Evolutionary conservation across 2,329 filamentous ascomycete genomes (phyloP), one percentile per base, ranked within the genome.

Genomic region (Cladophialophora immunda): DNA sequence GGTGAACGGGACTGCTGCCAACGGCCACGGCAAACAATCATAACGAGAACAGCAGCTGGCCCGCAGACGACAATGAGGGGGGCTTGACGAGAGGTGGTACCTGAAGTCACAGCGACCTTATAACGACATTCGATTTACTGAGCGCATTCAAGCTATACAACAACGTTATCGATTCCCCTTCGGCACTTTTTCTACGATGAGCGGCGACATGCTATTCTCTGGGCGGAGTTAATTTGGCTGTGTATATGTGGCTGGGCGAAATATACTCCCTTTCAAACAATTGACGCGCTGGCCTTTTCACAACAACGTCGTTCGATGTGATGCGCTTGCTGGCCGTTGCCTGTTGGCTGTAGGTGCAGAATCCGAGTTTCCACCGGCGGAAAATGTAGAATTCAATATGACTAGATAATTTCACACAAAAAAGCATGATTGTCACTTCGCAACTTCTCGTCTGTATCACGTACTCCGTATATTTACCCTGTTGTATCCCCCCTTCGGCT

Each of bases 1-100:
- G 17, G 41, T 59, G 27, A 73, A 73, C 53, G 69, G 68, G 36
- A 54, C 22, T n/a, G 62, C 67, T 22, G 54, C 63, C 47, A 72
- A 73, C 60, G 71, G 72, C 22, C 72, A 73, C 58, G 53, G 63
- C 29, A 73, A 73, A 65, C 68, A 69, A 54, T 70, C 70, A 19
- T 72, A 58, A 69, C 32, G 9, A 19, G 5, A 15, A 3, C 29
- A n/a, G 7, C n/a, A 8, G 19, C 30, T 11, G 25, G 52, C 22
- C 19, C 47, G 45, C 9, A 25, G 17, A 15, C 22, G 45, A 27
- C 45, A 27, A 50, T 25, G 45, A 45, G 45, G 22, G 22, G 22
- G 22, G n/a, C n/a, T 22, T 4, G 45, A 4, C 22, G 22, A 50
- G 13, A 13, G 22, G 22, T 25, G 19, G 45, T 13, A 5, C 13